Base-by-base conservation (phyloP, 306 rosid genomes). In the Glycine tomentella region DNA sequence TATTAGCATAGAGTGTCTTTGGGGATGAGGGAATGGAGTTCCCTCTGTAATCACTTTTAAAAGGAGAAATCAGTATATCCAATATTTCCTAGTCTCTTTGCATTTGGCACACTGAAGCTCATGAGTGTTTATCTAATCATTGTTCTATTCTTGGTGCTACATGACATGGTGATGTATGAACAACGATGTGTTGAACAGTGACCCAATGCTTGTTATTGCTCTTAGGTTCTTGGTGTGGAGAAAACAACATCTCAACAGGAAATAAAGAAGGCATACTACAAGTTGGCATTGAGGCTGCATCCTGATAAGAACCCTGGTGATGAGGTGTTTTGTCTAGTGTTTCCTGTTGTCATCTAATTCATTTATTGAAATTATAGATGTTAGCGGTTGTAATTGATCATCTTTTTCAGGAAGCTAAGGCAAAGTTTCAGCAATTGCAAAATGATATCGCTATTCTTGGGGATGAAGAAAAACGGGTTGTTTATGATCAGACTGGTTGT, bases 221-320 rank as follows among this genome's bases (percentile, higher is more conserved):
- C 1, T 15, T 82, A 86, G 88, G 86, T 78, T 61, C 86, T 86
- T 61, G 76, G 86, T 34, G 86, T 81, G 85, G 97, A 95, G 87
- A 89, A 84, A 64, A 87, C 93, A n/a, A 96, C 98, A 0, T 76
- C 97, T 66, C 98, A 95, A 44, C 96, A 84, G 83, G 99, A 95
- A 86, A 90, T 93, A 65, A 95, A 95, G 90, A 95, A 92, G 80
- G 98, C 98, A 7, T 95, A 95, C 80, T 69, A 93, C 85, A 91
- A 93, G 84, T 89, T 93, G 84, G 99, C 99, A 2, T 82, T 95
- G 86, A 85, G 88, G 48, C 91, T 93, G 20, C 99, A 95, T 85
- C 99, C 99, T 13, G 99, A 95, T 85, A 95, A 93, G 75, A 95
- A 93, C 83, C 94, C 90, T 1, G 92, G 86, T 31, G 90, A 93